These are phyloP conservation scores for Cetraspora pellucida DNA, from an alignment of 192 early-diverging fungal species.

Conservation along the genomic window DNA sequence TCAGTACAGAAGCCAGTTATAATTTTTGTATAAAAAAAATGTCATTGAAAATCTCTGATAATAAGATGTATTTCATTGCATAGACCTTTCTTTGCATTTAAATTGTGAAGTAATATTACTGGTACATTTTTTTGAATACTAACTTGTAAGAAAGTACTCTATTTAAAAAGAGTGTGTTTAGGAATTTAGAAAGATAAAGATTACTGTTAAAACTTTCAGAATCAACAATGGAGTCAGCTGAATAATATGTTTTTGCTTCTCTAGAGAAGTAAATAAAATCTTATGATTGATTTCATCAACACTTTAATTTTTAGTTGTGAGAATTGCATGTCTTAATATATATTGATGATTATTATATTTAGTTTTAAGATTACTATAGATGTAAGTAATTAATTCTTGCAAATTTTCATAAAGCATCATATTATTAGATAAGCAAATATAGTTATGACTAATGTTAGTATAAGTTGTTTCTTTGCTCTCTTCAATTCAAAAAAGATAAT, in stretches of 20 bases:
- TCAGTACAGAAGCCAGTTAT: conserved; percentile 11
- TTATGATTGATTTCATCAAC: neutral
- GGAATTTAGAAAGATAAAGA: conserved; percentile 30
- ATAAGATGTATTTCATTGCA: conserved; percentile 34
- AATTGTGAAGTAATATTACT: conserved; percentile 28
- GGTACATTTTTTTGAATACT: conserved; percentile 27
- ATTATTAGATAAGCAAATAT: no score
- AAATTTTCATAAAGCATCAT: no score
- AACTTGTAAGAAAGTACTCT: conserved; percentile 20
- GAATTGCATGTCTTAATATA: no score
- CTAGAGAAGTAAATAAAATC: neutral
- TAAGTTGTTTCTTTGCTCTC: no score
- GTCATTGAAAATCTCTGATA: conserved; percentile 10
- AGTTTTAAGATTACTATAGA: no score
- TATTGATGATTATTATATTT: no score
- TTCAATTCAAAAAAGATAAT: no score
- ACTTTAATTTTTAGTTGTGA: no score
- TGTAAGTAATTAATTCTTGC: no score
- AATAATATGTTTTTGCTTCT: neutral
- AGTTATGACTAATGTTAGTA: no score
- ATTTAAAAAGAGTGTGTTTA: conserved; percentile 11
- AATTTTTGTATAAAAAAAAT: conserved; percentile 22
- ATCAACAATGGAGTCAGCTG: neutral
- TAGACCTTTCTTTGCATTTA: conserved; percentile 8
- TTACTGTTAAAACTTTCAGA: neutral